A percentile compares a stretch with the other conserved stretches of the same genome.
These are phyloP conservation scores for Amesomyces nigricolor DNA, from an alignment of 2,329 filamentous ascomycete genomes.

Conservation along the genomic window DNA sequence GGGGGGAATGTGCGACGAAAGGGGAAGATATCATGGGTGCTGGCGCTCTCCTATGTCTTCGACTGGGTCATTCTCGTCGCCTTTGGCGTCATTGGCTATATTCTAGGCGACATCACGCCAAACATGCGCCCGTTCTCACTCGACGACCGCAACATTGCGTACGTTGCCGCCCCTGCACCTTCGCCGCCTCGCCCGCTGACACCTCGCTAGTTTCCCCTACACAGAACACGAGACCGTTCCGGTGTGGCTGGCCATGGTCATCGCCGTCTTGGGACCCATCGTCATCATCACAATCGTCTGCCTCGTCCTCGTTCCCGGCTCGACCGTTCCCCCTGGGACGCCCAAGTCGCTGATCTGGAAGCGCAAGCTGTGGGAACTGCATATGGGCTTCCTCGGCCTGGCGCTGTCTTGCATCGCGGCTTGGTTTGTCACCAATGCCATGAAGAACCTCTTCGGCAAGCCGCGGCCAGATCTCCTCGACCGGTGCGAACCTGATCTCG, in stretches of 20 bases:
- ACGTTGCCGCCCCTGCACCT: constrained; percentile 26
- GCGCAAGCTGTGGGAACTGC: constrained; percentile 85
- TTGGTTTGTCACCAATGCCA: constrained; percentile 76
- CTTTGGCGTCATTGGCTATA: constrained; percentile 53
- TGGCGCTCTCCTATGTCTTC: constrained; percentile 62
- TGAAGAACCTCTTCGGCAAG: constrained; percentile 71
- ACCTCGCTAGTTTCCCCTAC: constrained; percentile 56
- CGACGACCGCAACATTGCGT: constrained; percentile 70
- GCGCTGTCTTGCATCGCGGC: constrained; percentile 64
- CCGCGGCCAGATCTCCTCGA: constrained; percentile 76
- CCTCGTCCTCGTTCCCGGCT: constrained; percentile 66
- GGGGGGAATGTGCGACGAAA: constrained; percentile 19
- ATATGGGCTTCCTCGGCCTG: constrained; percentile 78
- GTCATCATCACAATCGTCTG: constrained; percentile 63
- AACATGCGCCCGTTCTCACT: constrained; percentile 68
- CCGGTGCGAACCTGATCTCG: constrained; percentile 71
- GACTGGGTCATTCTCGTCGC: constrained; percentile 67
- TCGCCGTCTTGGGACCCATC: constrained; percentile 59
- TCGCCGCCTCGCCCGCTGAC: neutral
- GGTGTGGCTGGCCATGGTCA: constrained; percentile 57
- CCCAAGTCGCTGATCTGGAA: constrained; percentile 64
- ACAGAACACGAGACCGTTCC: constrained; percentile 67
- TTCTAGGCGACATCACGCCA: constrained; percentile 54
- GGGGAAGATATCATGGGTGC: constrained; percentile 29
- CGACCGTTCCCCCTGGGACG: constrained; percentile 57